phyloP scores from a whole-genome alignment of 1,139 yeast species.

The Maudiozyma humilis region DNA sequence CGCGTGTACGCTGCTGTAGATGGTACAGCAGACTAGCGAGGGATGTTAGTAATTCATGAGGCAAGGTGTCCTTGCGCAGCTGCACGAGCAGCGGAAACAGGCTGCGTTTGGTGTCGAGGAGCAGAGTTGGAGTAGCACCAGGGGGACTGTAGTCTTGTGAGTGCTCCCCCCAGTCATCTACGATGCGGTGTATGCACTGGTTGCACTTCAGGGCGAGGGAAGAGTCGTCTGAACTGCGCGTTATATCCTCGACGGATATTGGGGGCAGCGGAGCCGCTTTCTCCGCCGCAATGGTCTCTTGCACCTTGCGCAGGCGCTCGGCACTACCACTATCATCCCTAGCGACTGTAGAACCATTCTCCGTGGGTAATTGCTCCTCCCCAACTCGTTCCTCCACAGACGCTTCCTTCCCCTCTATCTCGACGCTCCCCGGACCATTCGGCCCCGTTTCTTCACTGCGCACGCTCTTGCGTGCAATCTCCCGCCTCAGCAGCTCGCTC shows the following conservation, averaged over 20 bases:
- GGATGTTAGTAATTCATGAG: constrained; percentile 43
- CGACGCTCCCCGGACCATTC: no score
- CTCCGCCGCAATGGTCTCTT: not conserved
- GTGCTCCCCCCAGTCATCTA: constrained; percentile 38
- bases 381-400: constrained; percentile 3
- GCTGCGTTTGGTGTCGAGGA: constrained; percentile 50
- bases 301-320: not conserved
- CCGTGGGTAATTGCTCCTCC: no score
- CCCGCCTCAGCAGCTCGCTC: constrained; percentile 9
- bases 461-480: constrained; percentile 3
- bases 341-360: no score
- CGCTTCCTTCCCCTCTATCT: not conserved
- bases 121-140: constrained; percentile 10
- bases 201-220: constrained; percentile 35
- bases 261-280: not conserved
- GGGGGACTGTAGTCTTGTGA: constrained; percentile 14
- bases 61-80: constrained; percentile 43
- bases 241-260: not conserved
- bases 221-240: not conserved
- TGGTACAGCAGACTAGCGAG: constrained; percentile 53
- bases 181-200: constrained; percentile 40
- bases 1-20: constrained; percentile 38
- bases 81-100: constrained; percentile 53
- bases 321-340: not conserved
- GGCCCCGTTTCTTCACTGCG: not conserved